Base-by-base conservation (phyloP, 2,329 filamentous ascomycete species). In the Plenodomus lindquistii region DNA sequence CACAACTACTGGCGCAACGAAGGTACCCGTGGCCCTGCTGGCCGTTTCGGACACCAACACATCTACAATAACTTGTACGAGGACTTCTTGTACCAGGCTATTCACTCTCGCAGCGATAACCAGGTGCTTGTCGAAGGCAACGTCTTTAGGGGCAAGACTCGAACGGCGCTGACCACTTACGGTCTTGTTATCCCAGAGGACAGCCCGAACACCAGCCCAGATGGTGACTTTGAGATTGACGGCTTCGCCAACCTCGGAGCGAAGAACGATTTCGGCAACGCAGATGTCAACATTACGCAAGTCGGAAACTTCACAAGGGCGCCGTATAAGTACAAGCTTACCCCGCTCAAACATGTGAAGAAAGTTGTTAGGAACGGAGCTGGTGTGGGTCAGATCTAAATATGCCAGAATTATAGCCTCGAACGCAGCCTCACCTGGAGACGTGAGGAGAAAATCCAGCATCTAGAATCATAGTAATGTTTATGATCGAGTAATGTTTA, bases 1-100 rank as follows among this genome's bases (percentile, higher is more conserved):
- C 83, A 87, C 77, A 88, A 88, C 79, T 77, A 82, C 76, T 88
- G 79, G 80, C 66, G 67, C 52, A 85, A 87, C 73, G 71, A 85
- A 62, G 83, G 85, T 73, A 85, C 82, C 3, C 83, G 85, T 43
- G 76, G 74, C 1, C 85, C 86, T 4, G 82, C 81, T 8, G 70
- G 87, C 57, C 83, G 85, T 52, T 88, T 88, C 73, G 85, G 85
- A 20, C 86, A 83, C 44, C 83, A 76, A 13, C 85, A 88, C 73
- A 65, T 82, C 59, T 83, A 79, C 76, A 85, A 82, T 77, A 78
- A 71, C 60, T 71, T 72, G 45, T 74, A 70, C 47, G 56, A 65
- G 10, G 69, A 76, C 37, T 68, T 66, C 29, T 51, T 67, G 22
- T 68, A 68, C 50, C 72, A 73, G 46, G 74, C 71, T 29, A 71